Evolutionary conservation across 2,329 filamentous ascomycete genomes (phyloP).

Genomic region (Ophiostoma ulmi): DNA sequence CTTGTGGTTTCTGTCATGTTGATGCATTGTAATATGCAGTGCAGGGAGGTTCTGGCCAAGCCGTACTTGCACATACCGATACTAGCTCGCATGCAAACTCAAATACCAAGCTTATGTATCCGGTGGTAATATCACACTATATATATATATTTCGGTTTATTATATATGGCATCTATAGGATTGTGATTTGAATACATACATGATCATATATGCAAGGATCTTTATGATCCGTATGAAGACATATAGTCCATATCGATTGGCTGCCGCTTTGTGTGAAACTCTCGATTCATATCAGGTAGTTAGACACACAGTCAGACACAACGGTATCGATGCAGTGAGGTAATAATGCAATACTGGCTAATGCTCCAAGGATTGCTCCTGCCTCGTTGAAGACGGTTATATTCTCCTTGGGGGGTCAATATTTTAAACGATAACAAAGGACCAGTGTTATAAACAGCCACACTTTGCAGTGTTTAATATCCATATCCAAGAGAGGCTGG

Average conservation of each 20-base stretch:
- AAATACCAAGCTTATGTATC: conserved; percentile 11
- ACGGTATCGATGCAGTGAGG: not conserved
- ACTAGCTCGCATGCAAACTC: not conserved
- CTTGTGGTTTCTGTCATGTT: not conserved
- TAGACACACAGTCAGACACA: not conserved
- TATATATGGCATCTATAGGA: not conserved
- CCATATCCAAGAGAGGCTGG: conserved; percentile 2
- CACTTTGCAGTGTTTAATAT: not conserved
- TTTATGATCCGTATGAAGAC: not conserved
- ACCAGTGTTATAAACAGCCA: not conserved
- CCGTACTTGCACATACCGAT: not conserved
- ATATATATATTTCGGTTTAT: not conserved
- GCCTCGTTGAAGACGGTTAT: not conserved
- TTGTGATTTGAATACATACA: not conserved
- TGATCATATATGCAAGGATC: not conserved
- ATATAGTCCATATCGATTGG: not conserved
- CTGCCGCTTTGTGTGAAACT: conserved; percentile 3
- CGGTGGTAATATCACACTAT: not conserved
- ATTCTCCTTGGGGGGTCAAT: not conserved
- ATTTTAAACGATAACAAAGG: not conserved
- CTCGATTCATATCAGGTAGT: not conserved
- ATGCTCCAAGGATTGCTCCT: not conserved
- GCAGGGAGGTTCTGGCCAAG: not conserved
- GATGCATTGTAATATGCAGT: not conserved
- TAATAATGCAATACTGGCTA: not conserved